A percentile compares a stretch with the other conserved stretches of the same genome.
Conservation (phyloP, 164 flowering plant genomes). For the Stephania yunnanensis region DNA sequence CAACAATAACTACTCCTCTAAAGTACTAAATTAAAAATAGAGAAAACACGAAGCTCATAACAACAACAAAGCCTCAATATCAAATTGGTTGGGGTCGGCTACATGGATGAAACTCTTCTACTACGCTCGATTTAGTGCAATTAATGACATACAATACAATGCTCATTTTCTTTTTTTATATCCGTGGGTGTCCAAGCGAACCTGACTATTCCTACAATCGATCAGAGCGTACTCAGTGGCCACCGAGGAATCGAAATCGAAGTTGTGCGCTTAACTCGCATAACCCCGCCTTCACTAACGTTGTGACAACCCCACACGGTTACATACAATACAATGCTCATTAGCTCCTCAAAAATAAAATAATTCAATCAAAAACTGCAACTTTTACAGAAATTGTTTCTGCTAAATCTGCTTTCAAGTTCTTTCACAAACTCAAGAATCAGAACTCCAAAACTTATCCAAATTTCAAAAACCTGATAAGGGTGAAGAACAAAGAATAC, state of each 20-base stretch:
- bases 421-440: not conserved
- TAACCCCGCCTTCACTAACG: too few relatives aligned
- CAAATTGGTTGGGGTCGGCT: too few relatives aligned
- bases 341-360: not conserved
- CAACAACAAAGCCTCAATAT: not conserved
- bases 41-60: too few relatives aligned
- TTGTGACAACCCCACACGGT: too few relatives aligned
- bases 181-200: too few relatives aligned
- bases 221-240: too few relatives aligned
- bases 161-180: too few relatives aligned
- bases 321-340: not conserved
- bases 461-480: not conserved
- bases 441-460: not conserved
- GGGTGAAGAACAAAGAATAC: constrained; percentile 2
- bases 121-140: too few relatives aligned
- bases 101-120: too few relatives aligned
- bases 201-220: too few relatives aligned
- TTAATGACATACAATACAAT: not conserved
- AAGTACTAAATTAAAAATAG: not conserved
- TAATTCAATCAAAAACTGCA: not conserved
- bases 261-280: too few relatives aligned
- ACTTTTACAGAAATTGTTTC: not conserved
- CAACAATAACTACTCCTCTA: not conserved
- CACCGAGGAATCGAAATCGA: too few relatives aligned
- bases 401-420: not conserved